A percentile compares a stretch with the other conserved stretches of the same genome.
These are phyloP conservation scores for Eudorina sp. DNA, from an alignment of 139 green algal genomes.

Conservation along the genomic window DNA sequence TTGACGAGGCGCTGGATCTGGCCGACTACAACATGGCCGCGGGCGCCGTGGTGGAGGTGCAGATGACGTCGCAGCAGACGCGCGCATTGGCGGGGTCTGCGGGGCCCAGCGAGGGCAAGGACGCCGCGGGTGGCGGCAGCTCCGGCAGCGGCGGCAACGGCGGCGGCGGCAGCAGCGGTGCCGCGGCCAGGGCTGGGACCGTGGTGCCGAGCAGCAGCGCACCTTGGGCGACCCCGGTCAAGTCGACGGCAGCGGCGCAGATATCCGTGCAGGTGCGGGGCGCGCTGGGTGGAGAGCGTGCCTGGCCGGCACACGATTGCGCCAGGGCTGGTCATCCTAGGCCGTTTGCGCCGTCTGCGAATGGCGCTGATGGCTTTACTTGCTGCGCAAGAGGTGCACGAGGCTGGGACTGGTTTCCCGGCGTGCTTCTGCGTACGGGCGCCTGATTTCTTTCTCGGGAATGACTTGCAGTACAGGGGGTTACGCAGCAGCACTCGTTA, in stretches of 20 bases:
- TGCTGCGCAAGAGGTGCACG: no score
- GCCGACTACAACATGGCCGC: neutral
- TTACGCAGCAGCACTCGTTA: no score
- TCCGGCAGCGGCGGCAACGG: neutral
- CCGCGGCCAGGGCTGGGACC: neutral
- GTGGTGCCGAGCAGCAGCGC: neutral
- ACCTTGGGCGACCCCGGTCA: neutral
- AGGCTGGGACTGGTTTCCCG: no score
- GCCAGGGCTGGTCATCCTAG: no score
- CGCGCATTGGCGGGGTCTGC: neutral
- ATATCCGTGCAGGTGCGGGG: neutral
- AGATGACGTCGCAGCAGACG: constrained; percentile 20
- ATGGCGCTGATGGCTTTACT: no score
- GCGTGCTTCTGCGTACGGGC: no score
- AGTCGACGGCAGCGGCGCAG: neutral
- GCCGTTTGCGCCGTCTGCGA: no score
- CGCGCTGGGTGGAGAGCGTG: no score
- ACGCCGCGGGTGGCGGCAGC: neutral
- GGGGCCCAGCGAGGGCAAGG: neutral
- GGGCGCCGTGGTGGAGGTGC: neutral
- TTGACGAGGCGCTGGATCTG: neutral
- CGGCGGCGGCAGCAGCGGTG: neutral
- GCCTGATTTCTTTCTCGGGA: no score
- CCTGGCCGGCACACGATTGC: no score
- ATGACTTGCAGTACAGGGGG: no score